A percentile compares a stretch with the other conserved stretches of the same genome.
Evolutionary conservation across 306 rosid species (phyloP).

Genomic region (Carpinus viminea): DNA sequence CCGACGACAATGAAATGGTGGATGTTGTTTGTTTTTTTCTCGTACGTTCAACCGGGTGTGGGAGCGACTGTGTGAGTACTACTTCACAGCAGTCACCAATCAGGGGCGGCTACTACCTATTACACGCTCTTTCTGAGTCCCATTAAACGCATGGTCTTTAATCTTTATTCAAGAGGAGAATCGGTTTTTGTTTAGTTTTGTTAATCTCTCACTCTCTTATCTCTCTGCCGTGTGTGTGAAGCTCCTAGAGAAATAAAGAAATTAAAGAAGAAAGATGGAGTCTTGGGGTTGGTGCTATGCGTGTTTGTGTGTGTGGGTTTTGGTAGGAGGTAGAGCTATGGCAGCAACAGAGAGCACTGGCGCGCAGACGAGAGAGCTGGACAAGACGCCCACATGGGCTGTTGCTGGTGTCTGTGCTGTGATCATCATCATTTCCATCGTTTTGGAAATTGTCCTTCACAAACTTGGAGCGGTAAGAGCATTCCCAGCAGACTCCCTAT

Average conservation of each 20-base stretch:
- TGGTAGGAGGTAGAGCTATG: slow-evolving; percentile 34
- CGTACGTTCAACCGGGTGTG: no score
- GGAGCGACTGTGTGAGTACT: no score
- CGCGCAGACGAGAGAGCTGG: slow-evolving; percentile 48
- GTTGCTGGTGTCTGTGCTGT: slow-evolving; percentile 80
- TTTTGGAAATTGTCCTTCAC: slow-evolving; percentile 72
- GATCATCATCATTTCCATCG: slow-evolving; percentile 67
- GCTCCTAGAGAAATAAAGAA: neutral
- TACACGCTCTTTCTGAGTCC: no score
- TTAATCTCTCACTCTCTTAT: neutral
- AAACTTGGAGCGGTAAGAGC: slow-evolving; percentile 72
- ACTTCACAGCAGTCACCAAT: no score
- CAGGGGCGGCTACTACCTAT: no score
- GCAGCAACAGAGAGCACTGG: slow-evolving; percentile 45
- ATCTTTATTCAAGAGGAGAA: neutral
- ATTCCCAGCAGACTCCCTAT: no score
- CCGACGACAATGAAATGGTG: no score
- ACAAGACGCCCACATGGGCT: slow-evolving; percentile 94
- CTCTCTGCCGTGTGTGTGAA: slow-evolving; percentile 10
- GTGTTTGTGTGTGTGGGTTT: slow-evolving; percentile 23
- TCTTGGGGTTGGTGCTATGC: neutral
- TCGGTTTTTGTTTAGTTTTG: neutral
- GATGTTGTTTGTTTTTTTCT: no score
- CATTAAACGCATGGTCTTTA: neutral
- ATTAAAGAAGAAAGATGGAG: slow-evolving; percentile 1